Percentiles rank a stretch among this genome's conserved stretches.
These are phyloP conservation scores for Umbilicaria muhlenbergii DNA, from an alignment of 495 filamentous ascomycete genomes.

Conservation along the genomic window DNA sequence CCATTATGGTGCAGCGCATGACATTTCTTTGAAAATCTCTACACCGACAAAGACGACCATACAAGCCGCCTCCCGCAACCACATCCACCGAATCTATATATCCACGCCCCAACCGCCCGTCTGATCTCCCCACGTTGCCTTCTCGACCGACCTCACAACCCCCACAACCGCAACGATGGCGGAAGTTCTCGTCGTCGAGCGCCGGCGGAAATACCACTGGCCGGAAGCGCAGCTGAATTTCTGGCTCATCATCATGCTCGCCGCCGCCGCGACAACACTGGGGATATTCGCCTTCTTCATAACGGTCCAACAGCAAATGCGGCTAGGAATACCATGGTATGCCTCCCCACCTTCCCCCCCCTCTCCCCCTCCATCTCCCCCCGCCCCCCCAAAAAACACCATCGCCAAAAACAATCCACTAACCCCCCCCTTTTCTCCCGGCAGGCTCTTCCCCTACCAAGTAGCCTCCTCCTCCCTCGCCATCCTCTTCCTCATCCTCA, in stretches of 20 bases:
- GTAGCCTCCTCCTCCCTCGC: constrained; percentile 53
- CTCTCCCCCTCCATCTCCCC: neutral
- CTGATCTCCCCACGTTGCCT: neutral
- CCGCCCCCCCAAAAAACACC: neutral
- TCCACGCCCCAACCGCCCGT: neutral
- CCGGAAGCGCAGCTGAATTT: constrained; percentile 83
- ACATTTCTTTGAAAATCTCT: too few species aligned
- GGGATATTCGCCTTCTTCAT: constrained; percentile 84
- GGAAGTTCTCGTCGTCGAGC: constrained; percentile 20
- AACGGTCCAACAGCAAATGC: constrained; percentile 54
- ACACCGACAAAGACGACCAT: too few species aligned
- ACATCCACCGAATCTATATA: neutral
- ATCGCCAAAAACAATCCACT: too few species aligned
- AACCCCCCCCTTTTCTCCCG: neutral
- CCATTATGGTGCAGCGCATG: too few species aligned
- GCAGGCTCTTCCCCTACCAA: constrained; percentile 90
- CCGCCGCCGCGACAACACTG: constrained; percentile 59
- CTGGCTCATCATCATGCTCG: constrained; percentile 81
- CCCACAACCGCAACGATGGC: constrained; percentile 24
- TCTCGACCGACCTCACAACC: neutral
- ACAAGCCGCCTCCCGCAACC: too few species aligned
- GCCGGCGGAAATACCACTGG: constrained; percentile 73
- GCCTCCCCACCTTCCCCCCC: constrained; percentile 13
- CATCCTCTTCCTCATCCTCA: constrained; percentile 55
- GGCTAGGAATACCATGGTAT: constrained; percentile 70